Evolutionary conservation across 75 land plant species (phyloP), one percentile per base, ranked within the genome.

Genomic region (Adiantum capillusveneris): DNA sequence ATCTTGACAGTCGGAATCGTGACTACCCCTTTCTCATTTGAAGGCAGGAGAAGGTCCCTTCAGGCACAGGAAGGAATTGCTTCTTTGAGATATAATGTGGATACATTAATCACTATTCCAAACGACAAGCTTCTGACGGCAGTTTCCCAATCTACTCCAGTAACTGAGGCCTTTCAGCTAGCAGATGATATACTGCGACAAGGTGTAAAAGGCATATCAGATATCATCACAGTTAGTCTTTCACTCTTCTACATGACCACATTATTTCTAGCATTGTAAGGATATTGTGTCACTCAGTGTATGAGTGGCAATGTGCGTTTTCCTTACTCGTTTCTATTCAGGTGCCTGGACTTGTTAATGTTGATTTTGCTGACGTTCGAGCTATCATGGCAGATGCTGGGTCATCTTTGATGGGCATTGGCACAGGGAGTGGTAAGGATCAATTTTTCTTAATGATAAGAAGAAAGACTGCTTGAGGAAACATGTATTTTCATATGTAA

Each of bases 31-130:
- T 92, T 92, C 51, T 83, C 95, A 20, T 92, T 92, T 76, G 97
- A 92, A 62, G 97, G 97, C 44, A 67, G 97, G 48, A 82, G 90
- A 41, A 74, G 97, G 53, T 69, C 97, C n/a, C 83, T 88, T 51
- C 97, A 92, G 70, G 97, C 97, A 27, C 90, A 92, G 44, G 97
- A 92, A 79, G 97, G 90, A 59, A 85, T 88, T 74, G 97, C 97
- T 37, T 80, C 95, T 62, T 57, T 92, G 49, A 80, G 85, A 66
- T 73, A 77, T 25, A 92, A 79, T 73, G 97, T 92, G 36, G 97
- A 92, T 53, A 92, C 97, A 11, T 73, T 92, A 36, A 92, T 92
- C 45, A 94, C 84, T 31, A 92, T 92, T 37, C 97, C 97, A 56
- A 92, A 92, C 80, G 95, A 92, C 71, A 92, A 92, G 78, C 75